Base-by-base conservation (phyloP, 768 basidiomycete species). In the Neoboletus subvelutipes region DNA sequence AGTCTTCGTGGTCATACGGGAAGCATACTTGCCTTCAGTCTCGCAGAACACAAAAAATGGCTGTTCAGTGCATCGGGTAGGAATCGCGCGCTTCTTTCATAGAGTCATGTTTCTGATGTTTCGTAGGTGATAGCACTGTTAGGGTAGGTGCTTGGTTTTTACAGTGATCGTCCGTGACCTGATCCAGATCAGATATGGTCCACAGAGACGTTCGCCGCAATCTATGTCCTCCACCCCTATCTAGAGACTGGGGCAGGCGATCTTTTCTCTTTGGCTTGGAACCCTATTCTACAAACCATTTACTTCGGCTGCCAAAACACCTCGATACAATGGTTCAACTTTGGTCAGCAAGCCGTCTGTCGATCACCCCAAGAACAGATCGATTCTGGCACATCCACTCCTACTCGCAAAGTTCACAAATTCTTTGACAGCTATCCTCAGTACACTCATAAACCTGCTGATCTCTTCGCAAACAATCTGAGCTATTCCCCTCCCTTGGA, bases 291-390 rank as follows among this genome's bases (percentile, higher is more conserved):
- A 26, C 84, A 85, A 55, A 88, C 87, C 0, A 75, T 96, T 31
- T 96, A 88, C 69, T 77, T 96, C 36, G 94, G 94, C 24, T 94
- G 92, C 67, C 92, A 97, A 72, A 92, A 94, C 68, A 94, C 94
- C 2, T 94, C 92, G 13, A 78, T 97, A 29, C 92, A 97, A 66
- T 97, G 92, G 92, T 84, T 87, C 68, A 75, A 82, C 63, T 91
- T 94, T 68, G 51, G 57, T 50, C 57, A 57, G 22, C 54, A 59
- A 20, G n/a, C 54, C 1, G 18, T 48, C 7, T 28, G 36, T 17
- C 53, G 18, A 10, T 37, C 29, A 7, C 8, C 47, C 2, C 56
- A 54, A 41, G 66, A 59, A 45, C 61, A 55, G 54, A 41, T 6
- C 48, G 34, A n/a, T 41, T 70, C 73, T 46, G 75, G 74, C 40